Evolutionary conservation across 129 eudicot genomes (phyloP).

Genomic region (Calendula officinalis): DNA sequence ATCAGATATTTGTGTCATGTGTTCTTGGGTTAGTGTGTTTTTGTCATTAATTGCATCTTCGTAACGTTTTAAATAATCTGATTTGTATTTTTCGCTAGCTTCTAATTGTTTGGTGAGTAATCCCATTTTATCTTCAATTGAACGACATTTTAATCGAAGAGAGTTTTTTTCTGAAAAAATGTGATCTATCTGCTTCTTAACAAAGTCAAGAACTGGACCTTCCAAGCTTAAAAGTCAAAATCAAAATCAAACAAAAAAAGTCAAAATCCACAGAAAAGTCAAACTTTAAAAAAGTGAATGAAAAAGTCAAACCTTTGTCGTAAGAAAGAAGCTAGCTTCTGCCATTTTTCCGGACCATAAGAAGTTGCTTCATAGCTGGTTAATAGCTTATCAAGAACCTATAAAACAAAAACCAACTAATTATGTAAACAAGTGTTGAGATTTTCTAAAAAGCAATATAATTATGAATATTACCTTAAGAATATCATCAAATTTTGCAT

Average conservation of each 20-base stretch:
- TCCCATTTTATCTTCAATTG: constrained; percentile 75
- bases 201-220: constrained; percentile 85
- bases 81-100: constrained; percentile 81
- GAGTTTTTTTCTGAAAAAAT: constrained; percentile 72
- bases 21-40: constrained; percentile 75
- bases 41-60: constrained; percentile 90
- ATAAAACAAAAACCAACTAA: constrained; percentile 15
- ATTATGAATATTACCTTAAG: constrained; percentile 56
- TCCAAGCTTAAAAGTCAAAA: constrained; percentile 59
- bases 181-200: constrained; percentile 80
- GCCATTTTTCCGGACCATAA: constrained; percentile 95
- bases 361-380: constrained; percentile 69
- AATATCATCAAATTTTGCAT: constrained; percentile 65
- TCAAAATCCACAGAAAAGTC: constrained; percentile 13
- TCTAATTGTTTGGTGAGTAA: constrained; percentile 85
- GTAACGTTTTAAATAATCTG: constrained; percentile 84
- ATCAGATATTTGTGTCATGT: constrained; percentile 57
- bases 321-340: constrained; percentile 59
- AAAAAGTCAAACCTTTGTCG: constrained; percentile 61
- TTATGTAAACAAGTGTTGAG: constrained; percentile 15
- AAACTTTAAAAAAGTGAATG: neutral
- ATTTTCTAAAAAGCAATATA: neutral
- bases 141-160: constrained; percentile 69
- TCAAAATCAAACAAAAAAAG: constrained; percentile 6
- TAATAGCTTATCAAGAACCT: constrained; percentile 83